Evolutionary conservation across 306 rosid species (phyloP), one percentile per base, ranked within the genome.

Genomic region (Fagus sylvatica): DNA sequence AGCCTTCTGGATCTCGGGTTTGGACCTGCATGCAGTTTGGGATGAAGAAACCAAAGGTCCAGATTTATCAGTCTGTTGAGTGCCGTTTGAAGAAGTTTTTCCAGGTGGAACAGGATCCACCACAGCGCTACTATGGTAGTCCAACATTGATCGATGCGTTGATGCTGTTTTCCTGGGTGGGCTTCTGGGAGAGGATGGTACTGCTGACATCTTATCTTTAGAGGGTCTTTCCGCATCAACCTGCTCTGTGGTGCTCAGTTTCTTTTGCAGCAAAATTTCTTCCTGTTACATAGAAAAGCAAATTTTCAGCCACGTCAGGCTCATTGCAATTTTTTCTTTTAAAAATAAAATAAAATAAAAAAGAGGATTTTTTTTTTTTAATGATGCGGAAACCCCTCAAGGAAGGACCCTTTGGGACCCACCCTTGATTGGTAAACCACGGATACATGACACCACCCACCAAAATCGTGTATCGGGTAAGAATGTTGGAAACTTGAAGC

Each of bases 181-280:
- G 84, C 87, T 84, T 79, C 76, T 69, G 19, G 90, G 82, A 48
- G 91, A 85, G 59, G 93, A 80, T 57, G 93, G 81, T 67, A 83
- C 80, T 51, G 82, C 81, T 69, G 88, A 71, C 74, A 73, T 76
- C 86, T 86, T 87, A 74, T 87, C 98, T 88, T 86, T 96, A 71
- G 67, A 69, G 36, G 84, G 77, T 80, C 84, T 89, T 82, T 89
- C 88, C 33, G 62, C 51, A 79, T 80, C 92, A 73, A 86, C 81
- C 76, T 85, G 85, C 82, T 82, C 94, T 82, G 87, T 87, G 73
- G 78, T 71, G 84, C 79, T 74, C 76, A 53, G 82, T 76, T 88
- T 89, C 85, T 85, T 88, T 84, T 83, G 87, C 70, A 80, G 86
- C 68, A 88, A 76, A 74, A 75, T 73, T 37, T 72, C 84, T 69